Percentiles rank a stretch among this genome's conserved stretches.
These are phyloP conservation scores for Monosporozyma solicola DNA, from an alignment of 805 yeast genomes.

Conservation along the genomic window DNA sequence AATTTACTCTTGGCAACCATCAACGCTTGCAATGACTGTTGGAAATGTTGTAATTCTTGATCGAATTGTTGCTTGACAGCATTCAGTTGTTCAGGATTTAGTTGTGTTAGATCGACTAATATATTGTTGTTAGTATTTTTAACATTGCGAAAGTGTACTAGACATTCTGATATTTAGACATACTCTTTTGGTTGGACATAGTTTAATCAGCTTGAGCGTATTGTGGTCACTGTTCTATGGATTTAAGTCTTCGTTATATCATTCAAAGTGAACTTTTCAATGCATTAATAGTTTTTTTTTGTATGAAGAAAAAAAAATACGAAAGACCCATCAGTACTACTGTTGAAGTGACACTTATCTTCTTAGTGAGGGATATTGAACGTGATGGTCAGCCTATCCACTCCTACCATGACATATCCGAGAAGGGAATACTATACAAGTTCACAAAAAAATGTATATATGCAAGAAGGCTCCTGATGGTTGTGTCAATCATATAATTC, in stretches of 20 bases:
- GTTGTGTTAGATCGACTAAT: slow-evolving; percentile 54
- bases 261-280: not conserved
- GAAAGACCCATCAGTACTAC: too few species aligned
- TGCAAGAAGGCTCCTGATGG: too few species aligned
- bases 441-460: too few species aligned
- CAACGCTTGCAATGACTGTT: slow-evolving; percentile 75
- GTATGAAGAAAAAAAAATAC: not conserved
- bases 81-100: slow-evolving; percentile 75
- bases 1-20: slow-evolving; percentile 75
- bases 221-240: not conserved
- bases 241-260: not conserved
- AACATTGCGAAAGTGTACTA: not conserved
- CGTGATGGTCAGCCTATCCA: too few species aligned
- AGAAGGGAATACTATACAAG: too few species aligned
- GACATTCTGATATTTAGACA: slow-evolving; percentile 4
- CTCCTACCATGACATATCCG: too few species aligned
- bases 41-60: slow-evolving; percentile 77
- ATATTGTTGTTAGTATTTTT: not conserved
- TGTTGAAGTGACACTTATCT: not conserved
- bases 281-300: not conserved
- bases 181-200: slow-evolving; percentile 27
- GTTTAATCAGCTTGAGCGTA: not conserved
- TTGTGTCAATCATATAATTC: too few species aligned
- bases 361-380: too few species aligned
- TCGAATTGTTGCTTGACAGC: slow-evolving; percentile 79